Evolutionary conservation across 495 filamentous ascomycete genomes (phyloP).

Genomic region (Penicillium goetzii): DNA sequence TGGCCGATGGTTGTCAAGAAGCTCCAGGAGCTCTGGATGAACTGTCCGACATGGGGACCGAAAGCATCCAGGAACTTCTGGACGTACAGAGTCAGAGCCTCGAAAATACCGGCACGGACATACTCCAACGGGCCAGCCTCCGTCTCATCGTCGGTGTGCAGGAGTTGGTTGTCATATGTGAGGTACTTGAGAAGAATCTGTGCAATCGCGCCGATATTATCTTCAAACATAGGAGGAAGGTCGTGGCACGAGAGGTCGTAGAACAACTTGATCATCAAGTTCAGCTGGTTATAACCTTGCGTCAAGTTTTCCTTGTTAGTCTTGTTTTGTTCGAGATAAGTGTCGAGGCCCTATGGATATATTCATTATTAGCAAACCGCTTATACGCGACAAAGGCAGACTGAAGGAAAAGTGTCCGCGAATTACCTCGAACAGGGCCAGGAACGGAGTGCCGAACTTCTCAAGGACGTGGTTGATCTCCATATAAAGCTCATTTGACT

Average conservation of each 20-base stretch:
- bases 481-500: constrained; percentile 84
- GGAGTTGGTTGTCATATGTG: constrained; percentile 78
- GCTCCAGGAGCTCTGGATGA: constrained; percentile 87
- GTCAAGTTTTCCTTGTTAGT: constrained; percentile 71
- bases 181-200: constrained; percentile 89
- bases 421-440: constrained; percentile 73
- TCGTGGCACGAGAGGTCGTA: constrained; percentile 97
- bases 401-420: not conserved
- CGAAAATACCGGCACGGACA: constrained; percentile 90
- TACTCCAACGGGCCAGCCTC: constrained; percentile 83
- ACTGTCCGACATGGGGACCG: constrained; percentile 71
- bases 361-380: constrained; percentile 18
- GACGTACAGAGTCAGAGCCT: constrained; percentile 80
- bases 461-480: constrained; percentile 93
- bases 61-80: constrained; percentile 96
- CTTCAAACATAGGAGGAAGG: constrained; percentile 89
- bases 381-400: not conserved
- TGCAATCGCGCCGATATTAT: constrained; percentile 75
- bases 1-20: constrained; percentile 83
- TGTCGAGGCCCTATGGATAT: constrained; percentile 67
- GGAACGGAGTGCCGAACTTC: constrained; percentile 80
- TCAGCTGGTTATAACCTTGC: constrained; percentile 78
- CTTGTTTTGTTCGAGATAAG: constrained; percentile 73
- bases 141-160: constrained; percentile 81
- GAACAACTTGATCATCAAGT: constrained; percentile 84